Evolutionary conservation across 495 filamentous ascomycete species (phyloP).

Genomic region (Gamarada debralockiae): DNA sequence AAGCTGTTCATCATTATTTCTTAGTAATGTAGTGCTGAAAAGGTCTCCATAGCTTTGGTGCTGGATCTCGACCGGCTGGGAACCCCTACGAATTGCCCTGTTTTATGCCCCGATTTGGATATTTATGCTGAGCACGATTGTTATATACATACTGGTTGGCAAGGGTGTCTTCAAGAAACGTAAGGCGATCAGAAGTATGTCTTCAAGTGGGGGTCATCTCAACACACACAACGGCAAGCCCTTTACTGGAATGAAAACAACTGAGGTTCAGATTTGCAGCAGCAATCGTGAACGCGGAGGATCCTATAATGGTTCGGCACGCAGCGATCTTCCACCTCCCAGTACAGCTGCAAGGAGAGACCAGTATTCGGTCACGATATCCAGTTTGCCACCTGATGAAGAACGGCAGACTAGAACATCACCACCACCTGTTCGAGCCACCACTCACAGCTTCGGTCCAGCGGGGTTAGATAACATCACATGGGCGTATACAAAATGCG

Average conservation of each 20-base stretch:
- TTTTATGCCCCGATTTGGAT: constrained; percentile 88
- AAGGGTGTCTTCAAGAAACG: constrained; percentile 41
- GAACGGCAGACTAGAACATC: too few species aligned
- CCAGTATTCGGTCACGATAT: too few species aligned
- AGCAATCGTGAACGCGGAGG: too few species aligned
- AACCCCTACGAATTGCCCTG: constrained; percentile 65
- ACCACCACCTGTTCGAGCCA: too few species aligned
- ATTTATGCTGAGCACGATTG: too few species aligned
- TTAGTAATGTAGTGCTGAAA: neutral
- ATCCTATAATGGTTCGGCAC: too few species aligned
- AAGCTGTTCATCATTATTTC: neutral
- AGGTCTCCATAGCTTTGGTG: constrained; percentile 89
- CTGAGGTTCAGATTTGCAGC: constrained; percentile 8
- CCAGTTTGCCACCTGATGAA: too few species aligned
- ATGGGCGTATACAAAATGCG: constrained; percentile 75
- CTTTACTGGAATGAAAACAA: constrained; percentile 5
- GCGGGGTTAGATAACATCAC: constrained; percentile 57
- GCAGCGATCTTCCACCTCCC: too few species aligned
- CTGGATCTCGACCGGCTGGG: constrained; percentile 70
- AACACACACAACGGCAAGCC: neutral
- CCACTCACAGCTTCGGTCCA: too few species aligned
- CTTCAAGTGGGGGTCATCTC: constrained; percentile 45
- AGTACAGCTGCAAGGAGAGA: too few species aligned
- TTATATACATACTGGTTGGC: constrained; percentile 64
- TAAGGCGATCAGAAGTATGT: too few species aligned